Base-by-base conservation (phyloP, 2,329 filamentous ascomycete species). In the Neopestalotiopsis clavispora region DNA sequence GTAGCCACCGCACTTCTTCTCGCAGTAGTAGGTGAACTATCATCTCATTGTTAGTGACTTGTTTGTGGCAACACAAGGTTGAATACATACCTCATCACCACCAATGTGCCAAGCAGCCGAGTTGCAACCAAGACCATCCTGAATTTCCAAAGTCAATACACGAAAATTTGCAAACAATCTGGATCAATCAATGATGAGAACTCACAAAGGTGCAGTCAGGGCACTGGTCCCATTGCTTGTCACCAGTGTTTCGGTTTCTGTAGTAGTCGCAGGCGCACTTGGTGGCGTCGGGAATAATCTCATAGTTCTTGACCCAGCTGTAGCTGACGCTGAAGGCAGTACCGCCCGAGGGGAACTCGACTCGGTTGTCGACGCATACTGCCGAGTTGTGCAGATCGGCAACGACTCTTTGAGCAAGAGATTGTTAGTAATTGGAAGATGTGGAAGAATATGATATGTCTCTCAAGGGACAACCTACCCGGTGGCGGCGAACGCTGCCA, bases 91-190 rank as follows among this genome's bases (percentile, higher is more conserved):
- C 61, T 64, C 61, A 13, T 64, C 61, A 49, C 61, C 61, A 30
- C 61, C 61, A 23, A 64, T 64, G 40, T 64, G 61, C 61, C 12
- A 45, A 49, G 10, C 61, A 12, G 40, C 61, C 2, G 61, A 64
- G 61, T 64, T 64, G 34, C 61, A 64, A 34, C 61, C 61, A 49
- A 64, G n/a, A 12, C 61, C 61, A 13, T 64, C 61, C 61, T 64
- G 14, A 13, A 20, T 17, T 23, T 4, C 10, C 6, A 23, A 64
- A 20, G n/a, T 34, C n/a, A 34, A 30, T 40, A 59, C 14, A 13
- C 28, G 10, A 9, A 59, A 30, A 10, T 30, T 5, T n/a, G 4
- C 28, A 38, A 34, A 34, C 23, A 38, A 34, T 38, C 6, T 38
- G 34, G 10, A 10, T 10, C 34, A 38, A 1, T 38, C 34, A 38